These are phyloP conservation scores for Lentinula guzmanii DNA, from an alignment of 768 basidiomycete genomes.

Conservation along the genomic window DNA sequence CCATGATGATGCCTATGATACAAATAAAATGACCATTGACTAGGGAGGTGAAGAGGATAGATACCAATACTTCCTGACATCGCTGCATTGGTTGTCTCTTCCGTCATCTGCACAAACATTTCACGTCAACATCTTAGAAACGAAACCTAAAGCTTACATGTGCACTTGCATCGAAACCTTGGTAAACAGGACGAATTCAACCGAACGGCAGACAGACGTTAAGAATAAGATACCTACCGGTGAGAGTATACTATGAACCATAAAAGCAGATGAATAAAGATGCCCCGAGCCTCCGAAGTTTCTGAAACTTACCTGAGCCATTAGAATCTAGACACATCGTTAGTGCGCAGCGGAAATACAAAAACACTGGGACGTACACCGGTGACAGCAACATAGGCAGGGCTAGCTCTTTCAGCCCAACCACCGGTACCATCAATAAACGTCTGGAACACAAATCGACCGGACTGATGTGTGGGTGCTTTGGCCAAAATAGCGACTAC, in stretches of 20 bases:
- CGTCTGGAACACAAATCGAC: constrained; percentile 59
- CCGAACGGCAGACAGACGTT: not conserved
- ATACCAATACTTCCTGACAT: constrained; percentile 55
- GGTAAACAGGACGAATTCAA: not conserved
- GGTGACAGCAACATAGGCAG: constrained; percentile 64
- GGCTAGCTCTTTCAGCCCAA: constrained; percentile 64
- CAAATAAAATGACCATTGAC: not conserved
- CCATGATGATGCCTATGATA: constrained; percentile 48
- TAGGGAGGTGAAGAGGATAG: not conserved
- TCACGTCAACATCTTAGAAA: not conserved
- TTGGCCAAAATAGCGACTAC: constrained; percentile 65
- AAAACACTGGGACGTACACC: constrained; percentile 31
- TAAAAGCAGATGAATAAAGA: not conserved
- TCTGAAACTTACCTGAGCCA: constrained; percentile 45
- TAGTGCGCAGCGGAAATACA: not conserved
- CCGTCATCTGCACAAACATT: constrained; percentile 49
- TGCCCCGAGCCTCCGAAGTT: not conserved
- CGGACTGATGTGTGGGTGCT: constrained; percentile 66
- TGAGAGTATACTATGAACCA: constrained; percentile 50
- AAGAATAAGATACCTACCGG: constrained; percentile 34
- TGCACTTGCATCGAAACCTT: constrained; percentile 71
- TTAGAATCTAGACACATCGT: constrained; percentile 39
- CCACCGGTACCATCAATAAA: constrained; percentile 74
- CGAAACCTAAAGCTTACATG: constrained; percentile 36
- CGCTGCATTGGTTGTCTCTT: constrained; percentile 68